phyloP scores from a whole-genome alignment of 83 land plant genomes.

The Larix sibirica region DNA sequence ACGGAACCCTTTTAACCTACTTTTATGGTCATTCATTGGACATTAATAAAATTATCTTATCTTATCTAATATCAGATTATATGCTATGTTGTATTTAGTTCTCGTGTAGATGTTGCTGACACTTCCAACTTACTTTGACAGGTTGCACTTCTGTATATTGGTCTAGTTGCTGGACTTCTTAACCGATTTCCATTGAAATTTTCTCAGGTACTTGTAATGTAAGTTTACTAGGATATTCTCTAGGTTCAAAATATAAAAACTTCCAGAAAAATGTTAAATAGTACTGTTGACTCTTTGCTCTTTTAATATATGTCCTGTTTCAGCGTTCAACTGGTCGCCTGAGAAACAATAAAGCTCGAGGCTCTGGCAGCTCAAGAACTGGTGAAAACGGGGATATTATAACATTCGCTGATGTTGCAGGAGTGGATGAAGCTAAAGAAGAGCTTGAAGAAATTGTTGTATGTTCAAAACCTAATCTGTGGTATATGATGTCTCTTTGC shows the following conservation, averaged over 20 bases:
- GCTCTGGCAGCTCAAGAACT: constrained; percentile 69
- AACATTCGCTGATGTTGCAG: constrained; percentile 97
- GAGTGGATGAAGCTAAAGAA: constrained; percentile 99
- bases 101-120: not conserved
- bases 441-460: constrained; percentile 99
- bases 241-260: not conserved
- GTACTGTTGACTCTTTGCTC: not conserved
- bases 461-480: constrained; percentile 23
- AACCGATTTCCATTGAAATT: constrained; percentile 83
- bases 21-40: too few species aligned
- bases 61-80: too few species aligned
- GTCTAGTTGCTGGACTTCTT: constrained; percentile 86
- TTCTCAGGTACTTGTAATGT: constrained; percentile 59
- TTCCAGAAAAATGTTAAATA: not conserved
- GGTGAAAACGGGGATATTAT: constrained; percentile 76
- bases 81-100: too few species aligned
- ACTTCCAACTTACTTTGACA: constrained; percentile 23
- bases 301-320: not conserved
- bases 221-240: not conserved
- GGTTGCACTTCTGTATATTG: constrained; percentile 90
- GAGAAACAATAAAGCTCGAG: constrained; percentile 71
- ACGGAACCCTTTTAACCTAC: too few species aligned
- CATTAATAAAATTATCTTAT: too few species aligned
- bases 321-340: constrained; percentile 88
- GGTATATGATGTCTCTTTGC: not conserved